Base-by-base conservation (phyloP, 345 rosid genomes). In the Eucalyptus tenuipes region DNA sequence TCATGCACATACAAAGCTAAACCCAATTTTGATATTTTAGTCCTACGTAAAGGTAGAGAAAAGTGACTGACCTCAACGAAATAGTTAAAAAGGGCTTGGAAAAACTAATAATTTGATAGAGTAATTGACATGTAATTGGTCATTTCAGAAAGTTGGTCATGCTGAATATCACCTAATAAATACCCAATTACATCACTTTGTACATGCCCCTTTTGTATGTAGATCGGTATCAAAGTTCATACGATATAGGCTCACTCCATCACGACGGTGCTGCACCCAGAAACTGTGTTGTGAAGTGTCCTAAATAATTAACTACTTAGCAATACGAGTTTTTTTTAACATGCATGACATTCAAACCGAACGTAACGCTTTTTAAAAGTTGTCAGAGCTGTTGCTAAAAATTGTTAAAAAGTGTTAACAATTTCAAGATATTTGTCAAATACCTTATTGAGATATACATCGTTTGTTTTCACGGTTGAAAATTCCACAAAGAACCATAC, bases 281-380 rank as follows among this genome's bases (percentile, higher is more conserved):
- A 68, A 68, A 17, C 2, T 68, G 2, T 68, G 80, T 18, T 33
- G 12, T 16, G 80, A 68, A 68, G 2, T 68, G 24, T 8, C 20
- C 24, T 68, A 68, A 68, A 10, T 68, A 66, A 31, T 31, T 31
- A 8, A 31, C 40, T 15, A 33, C 42, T 33, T 68, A 33, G 42
- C 20, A 17, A 33, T 33, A 16, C 4, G 1, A 0, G 14, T 6
- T 37, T 71, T 33, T 71, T 40, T 18, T 18, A 20, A 75, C 47
- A 18, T 17, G 1, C 29, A 20, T 29, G 2, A 3, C 82, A 40
- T 10, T 40, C 15, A 75, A 75, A 75, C 0, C 0, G 15, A 8
- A 40, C 2, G 2, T 24, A 40, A 24, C 16, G 47, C 14, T 40
- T 75, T 37, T 25, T 22, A 40, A 75, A 20, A 40, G 15, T 10